These are phyloP conservation scores for Russula lepida DNA, from an alignment of 768 basidiomycete species.

Conservation along the genomic window DNA sequence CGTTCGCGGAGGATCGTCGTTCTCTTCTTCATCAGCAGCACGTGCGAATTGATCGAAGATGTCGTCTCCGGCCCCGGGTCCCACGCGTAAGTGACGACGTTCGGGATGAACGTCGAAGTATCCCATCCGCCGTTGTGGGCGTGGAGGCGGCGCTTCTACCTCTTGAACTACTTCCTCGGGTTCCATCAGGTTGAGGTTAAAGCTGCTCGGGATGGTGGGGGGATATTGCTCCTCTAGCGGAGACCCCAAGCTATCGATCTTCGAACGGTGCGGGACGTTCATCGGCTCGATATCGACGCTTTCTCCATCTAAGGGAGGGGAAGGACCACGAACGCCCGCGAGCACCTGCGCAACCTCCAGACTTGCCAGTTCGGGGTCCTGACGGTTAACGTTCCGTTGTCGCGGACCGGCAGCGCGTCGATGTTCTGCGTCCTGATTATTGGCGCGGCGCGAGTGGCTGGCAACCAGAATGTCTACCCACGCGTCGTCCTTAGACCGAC, in stretches of 20 bases:
- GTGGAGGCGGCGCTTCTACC: neutral
- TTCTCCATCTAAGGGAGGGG: conserved; percentile 35
- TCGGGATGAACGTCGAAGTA: conserved; percentile 81
- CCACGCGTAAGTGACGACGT: conserved; percentile 34
- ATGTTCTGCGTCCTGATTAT: conserved; percentile 45
- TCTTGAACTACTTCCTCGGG: conserved; percentile 26
- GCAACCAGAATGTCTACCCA: conserved; percentile 86
- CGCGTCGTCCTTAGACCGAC: conserved; percentile 56
- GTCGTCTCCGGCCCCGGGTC: neutral
- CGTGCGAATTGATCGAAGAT: conserved; percentile 8
- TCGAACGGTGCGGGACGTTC: conserved; percentile 13
- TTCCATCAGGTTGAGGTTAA: neutral
- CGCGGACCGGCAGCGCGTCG: conserved; percentile 23
- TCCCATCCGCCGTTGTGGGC: conserved; percentile 35
- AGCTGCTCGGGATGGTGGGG: conserved; percentile 7
- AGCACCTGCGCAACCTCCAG: conserved; percentile 66
- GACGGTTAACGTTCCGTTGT: conserved; percentile 31
- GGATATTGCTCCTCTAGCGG: conserved; percentile 1
- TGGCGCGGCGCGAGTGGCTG: conserved; percentile 42
- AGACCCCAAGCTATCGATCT: conserved; percentile 2
- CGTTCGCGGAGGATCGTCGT: conserved; percentile 21
- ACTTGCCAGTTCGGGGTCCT: conserved; percentile 64
- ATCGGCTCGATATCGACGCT: conserved; percentile 23
- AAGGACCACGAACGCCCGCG: conserved; percentile 41
- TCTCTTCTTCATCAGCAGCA: conserved; percentile 18